Percentiles rank a stretch among this genome's conserved stretches.
phyloP scores from a whole-genome alignment of 208 protist species.

The Crithidia fasciculata region DNA sequence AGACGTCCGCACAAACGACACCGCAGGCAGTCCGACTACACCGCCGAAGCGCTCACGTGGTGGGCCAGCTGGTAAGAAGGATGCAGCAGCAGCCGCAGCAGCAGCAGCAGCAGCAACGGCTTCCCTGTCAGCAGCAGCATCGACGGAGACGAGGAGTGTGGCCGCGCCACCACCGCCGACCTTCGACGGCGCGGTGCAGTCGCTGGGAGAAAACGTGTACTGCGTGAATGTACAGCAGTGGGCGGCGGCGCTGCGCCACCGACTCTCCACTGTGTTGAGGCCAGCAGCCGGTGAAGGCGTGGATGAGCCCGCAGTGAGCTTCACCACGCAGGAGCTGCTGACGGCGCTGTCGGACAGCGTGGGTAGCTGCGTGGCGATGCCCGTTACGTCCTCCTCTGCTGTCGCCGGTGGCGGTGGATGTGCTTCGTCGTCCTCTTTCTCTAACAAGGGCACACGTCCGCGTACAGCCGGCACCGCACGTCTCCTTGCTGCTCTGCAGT shows the following conservation, averaged over 20 bases:
- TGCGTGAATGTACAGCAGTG: constrained; percentile 14
- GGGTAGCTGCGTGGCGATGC: constrained; percentile 5
- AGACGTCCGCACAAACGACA: neutral
- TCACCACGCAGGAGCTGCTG: constrained; percentile 13
- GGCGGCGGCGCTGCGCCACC: constrained; percentile 6
- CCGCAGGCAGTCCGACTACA: neutral
- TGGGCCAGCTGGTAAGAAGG: too few species aligned
- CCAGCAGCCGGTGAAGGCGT: neutral
- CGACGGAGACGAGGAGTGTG: neutral
- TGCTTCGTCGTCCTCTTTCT: neutral
- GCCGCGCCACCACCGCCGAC: neutral
- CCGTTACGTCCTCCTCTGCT: neutral
- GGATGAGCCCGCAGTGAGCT: neutral
- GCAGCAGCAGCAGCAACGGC: neutral
- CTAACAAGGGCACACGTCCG: neutral
- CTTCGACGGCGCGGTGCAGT: constrained; percentile 1
- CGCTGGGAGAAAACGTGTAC: constrained; percentile 29
- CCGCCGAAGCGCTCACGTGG: too few species aligned
- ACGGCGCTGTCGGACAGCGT: constrained; percentile 6
- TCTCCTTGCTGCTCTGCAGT: neutral
- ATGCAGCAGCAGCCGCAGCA: neutral
- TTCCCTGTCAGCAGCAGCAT: neutral
- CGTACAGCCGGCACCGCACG: constrained; percentile 11
- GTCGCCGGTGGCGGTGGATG: neutral
- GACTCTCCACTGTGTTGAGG: neutral